Evolutionary conservation across 1,284 basidiomycete species (phyloP).

Genomic region (Meira miltonrushii): DNA sequence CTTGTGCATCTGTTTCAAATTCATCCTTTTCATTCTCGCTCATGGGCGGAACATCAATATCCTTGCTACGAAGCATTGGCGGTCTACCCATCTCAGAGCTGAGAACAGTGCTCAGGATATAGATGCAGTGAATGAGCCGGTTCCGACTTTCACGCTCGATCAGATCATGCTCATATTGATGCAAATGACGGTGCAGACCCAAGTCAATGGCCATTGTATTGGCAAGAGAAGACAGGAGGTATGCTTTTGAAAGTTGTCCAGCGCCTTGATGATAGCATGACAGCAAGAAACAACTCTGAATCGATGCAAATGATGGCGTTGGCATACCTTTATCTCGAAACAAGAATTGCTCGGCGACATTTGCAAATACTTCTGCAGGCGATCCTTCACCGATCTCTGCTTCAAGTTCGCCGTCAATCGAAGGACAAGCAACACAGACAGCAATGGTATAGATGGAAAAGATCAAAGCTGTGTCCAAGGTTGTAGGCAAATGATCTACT

Average conservation of each 20-base stretch:
- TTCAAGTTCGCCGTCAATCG: constrained; percentile 17
- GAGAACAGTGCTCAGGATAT: constrained; percentile 55
- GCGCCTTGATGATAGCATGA: constrained; percentile 55
- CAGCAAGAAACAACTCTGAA: constrained; percentile 54
- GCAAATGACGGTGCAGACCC: constrained; percentile 52
- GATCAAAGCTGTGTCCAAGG: constrained; percentile 29
- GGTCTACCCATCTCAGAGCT: constrained; percentile 55
- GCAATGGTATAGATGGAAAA: constrained; percentile 40
- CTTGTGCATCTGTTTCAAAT: constrained; percentile 35
- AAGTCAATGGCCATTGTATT: constrained; percentile 55
- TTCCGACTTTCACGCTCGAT: constrained; percentile 51
- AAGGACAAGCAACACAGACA: constrained; percentile 27
- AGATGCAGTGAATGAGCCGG: constrained; percentile 55
- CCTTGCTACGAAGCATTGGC: constrained; percentile 52
- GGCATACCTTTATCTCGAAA: constrained; percentile 9
- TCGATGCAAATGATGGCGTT: constrained; percentile 29
- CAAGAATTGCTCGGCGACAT: constrained; percentile 29
- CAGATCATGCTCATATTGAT: constrained; percentile 29
- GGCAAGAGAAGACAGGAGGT: constrained; percentile 53
- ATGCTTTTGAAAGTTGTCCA: constrained; percentile 54
- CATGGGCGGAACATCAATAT: constrained; percentile 53
- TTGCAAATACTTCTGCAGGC: constrained; percentile 20
- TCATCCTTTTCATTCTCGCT: constrained; percentile 54
- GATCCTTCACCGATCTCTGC: constrained; percentile 14
- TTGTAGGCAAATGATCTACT: constrained; percentile 23